Percentiles rank a stretch among this genome's conserved stretches.
Conservation (phyloP, 345 rosid genomes). For the Passiflora organensis region DNA sequence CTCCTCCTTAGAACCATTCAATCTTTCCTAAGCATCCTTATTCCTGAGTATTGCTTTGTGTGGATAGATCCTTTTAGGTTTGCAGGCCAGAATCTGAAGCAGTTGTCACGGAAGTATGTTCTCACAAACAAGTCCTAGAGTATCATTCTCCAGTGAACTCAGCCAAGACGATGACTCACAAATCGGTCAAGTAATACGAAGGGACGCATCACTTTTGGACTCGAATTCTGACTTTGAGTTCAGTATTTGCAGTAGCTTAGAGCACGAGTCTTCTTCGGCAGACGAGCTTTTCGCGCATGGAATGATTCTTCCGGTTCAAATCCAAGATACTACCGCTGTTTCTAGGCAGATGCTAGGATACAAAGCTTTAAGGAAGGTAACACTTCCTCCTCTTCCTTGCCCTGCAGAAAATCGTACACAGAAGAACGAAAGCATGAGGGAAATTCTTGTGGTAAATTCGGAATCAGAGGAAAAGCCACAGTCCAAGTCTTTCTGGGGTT, state of each 20-base stretch:
- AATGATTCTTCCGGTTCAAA: conserved; percentile 55
- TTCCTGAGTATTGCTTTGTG: too few species aligned
- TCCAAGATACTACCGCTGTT: conserved; percentile 19
- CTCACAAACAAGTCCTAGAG: conserved; percentile 51
- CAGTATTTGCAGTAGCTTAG: conserved; percentile 35
- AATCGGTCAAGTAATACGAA: conserved; percentile 20
- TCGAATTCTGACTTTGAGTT: conserved; percentile 71
- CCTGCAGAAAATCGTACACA: conserved; percentile 13
- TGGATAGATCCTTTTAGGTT: not conserved
- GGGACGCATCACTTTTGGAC: conserved; percentile 43
- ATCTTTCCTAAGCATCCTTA: not conserved
- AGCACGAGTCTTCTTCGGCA: conserved; percentile 52
- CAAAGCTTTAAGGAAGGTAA: conserved; percentile 24
- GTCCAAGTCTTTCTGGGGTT: conserved; percentile 66
- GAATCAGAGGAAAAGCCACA: conserved; percentile 27
- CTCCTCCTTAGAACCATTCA: conserved; percentile 1
- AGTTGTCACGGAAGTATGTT: conserved; percentile 30
- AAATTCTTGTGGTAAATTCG: conserved; percentile 6
- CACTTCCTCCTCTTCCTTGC: conserved; percentile 37
- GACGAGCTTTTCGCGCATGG: conserved; percentile 75
- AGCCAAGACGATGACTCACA: conserved; percentile 30
- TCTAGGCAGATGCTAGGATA: conserved; percentile 22
- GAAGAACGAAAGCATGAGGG: conserved; percentile 21
- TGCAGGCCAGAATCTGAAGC: not conserved
- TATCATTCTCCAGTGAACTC: conserved; percentile 54